phyloP scores from a whole-genome alignment of 2,329 filamentous ascomycete species.

The Alternaria infectoria region DNA sequence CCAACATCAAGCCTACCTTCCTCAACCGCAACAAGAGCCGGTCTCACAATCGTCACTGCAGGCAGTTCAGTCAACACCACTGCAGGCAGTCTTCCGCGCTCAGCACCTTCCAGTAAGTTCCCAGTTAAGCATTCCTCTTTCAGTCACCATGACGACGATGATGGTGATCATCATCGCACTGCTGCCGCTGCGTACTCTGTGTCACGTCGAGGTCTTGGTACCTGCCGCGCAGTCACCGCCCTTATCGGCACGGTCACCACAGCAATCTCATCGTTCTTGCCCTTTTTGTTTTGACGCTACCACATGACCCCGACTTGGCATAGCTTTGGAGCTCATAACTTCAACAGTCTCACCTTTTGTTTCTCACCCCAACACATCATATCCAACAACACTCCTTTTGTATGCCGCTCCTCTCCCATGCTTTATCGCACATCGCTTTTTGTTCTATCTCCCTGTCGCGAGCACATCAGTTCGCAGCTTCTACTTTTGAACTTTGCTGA shows the following conservation, averaged over 20 bases:
- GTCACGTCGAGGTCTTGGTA: slow-evolving; percentile 8
- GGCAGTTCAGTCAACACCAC: slow-evolving; percentile 20
- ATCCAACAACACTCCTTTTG: slow-evolving; percentile 4
- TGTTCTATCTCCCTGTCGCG: neutral
- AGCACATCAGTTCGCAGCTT: slow-evolving; percentile 14
- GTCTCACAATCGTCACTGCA: slow-evolving; percentile 20
- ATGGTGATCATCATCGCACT: neutral
- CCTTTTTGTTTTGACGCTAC: slow-evolving; percentile 10
- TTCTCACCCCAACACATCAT: slow-evolving; percentile 1
- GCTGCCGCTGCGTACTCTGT: neutral
- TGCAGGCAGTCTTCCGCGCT: slow-evolving; percentile 22
- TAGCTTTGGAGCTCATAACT: slow-evolving; percentile 8
- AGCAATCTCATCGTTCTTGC: slow-evolving; percentile 15
- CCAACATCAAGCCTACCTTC: neutral
- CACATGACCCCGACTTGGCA: slow-evolving; percentile 1
- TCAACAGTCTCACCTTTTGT: slow-evolving; percentile 1
- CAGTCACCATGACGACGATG: neutral
- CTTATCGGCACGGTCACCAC: slow-evolving; percentile 17
- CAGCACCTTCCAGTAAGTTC: slow-evolving; percentile 23
- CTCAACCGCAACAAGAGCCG: slow-evolving; percentile 16
- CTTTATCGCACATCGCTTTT: neutral
- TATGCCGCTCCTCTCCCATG: neutral
- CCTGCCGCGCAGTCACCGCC: slow-evolving; percentile 6
- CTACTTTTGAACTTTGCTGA: slow-evolving; percentile 20
- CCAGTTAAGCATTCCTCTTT: neutral